Evolutionary conservation across 164 flowering plant species (phyloP).

Genomic region (Nymphaea colorata): DNA sequence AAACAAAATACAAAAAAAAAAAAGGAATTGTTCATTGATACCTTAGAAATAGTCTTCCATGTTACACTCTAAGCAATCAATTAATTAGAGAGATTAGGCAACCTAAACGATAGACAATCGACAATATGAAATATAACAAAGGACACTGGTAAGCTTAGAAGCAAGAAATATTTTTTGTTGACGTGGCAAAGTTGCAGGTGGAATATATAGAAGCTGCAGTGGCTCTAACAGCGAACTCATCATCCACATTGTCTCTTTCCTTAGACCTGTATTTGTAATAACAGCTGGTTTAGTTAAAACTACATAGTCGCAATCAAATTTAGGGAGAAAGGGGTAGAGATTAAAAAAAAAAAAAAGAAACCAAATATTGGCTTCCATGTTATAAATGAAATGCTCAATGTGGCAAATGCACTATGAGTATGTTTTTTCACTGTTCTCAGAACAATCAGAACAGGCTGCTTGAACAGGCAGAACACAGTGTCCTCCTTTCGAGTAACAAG

Average conservation of each 20-base stretch:
- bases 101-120: neutral
- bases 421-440: too few species aligned
- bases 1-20: too few species aligned
- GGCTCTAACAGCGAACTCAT: constrained; percentile 57
- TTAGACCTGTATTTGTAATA: constrained; percentile 21
- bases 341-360: too few species aligned
- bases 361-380: neutral
- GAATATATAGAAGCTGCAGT: constrained; percentile 94
- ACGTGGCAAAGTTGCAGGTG: constrained; percentile 46
- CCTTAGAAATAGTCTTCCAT: too few species aligned
- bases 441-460: too few species aligned
- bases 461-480: too few species aligned
- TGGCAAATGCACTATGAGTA: too few species aligned
- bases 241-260: constrained; percentile 26
- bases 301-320: neutral
- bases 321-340: neutral
- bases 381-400: too few species aligned
- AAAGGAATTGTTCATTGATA: too few species aligned
- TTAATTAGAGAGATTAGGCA: neutral
- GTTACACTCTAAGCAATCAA: neutral
- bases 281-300: neutral
- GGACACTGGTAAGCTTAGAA: constrained; percentile 13
- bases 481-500: too few species aligned
- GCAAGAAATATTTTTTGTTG: constrained; percentile 41
- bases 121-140: neutral